Evolutionary conservation across 768 basidiomycete genomes (phyloP).

Genomic region (Russula brevipes): DNA sequence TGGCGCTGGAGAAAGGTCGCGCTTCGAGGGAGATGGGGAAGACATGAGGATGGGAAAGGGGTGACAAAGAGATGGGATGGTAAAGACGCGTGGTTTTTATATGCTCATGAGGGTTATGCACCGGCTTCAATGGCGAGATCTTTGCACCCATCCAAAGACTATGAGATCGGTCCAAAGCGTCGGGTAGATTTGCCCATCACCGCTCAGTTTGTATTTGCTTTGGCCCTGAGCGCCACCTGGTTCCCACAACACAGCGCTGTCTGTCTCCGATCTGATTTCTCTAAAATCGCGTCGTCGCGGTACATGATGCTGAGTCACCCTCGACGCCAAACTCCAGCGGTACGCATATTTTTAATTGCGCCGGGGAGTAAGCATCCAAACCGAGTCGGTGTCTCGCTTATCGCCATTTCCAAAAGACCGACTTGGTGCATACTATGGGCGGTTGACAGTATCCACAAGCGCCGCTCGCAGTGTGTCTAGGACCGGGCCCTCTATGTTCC

Average conservation of each 20-base stretch:
- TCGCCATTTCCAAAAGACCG: conserved; percentile 9
- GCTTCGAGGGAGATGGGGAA: conserved; percentile 27
- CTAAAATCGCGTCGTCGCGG: background rate
- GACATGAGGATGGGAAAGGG: conserved; percentile 28
- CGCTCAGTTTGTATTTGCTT: background rate
- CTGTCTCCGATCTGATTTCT: background rate
- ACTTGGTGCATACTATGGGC: background rate
- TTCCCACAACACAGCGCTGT: conserved; percentile 2
- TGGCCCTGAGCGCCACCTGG: background rate
- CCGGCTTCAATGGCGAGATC: background rate
- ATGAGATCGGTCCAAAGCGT: background rate
- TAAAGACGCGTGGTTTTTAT: background rate
- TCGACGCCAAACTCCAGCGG: background rate
- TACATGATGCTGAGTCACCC: background rate
- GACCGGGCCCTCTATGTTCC: background rate
- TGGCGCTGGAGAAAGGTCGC: conserved; percentile 30
- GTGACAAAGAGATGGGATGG: conserved; percentile 27
- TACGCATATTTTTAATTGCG: background rate
- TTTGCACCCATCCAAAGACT: too few relatives aligned
- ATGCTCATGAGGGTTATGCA: background rate
- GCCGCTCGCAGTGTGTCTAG: background rate
- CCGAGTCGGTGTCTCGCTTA: background rate
- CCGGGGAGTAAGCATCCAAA: background rate
- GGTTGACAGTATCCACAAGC: background rate
- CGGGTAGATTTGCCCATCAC: conserved; percentile 6